A percentile compares a stretch with the other conserved stretches of the same genome.
Evolutionary conservation across 805 yeast species (phyloP).

Genomic region (Candida manassasensis): DNA sequence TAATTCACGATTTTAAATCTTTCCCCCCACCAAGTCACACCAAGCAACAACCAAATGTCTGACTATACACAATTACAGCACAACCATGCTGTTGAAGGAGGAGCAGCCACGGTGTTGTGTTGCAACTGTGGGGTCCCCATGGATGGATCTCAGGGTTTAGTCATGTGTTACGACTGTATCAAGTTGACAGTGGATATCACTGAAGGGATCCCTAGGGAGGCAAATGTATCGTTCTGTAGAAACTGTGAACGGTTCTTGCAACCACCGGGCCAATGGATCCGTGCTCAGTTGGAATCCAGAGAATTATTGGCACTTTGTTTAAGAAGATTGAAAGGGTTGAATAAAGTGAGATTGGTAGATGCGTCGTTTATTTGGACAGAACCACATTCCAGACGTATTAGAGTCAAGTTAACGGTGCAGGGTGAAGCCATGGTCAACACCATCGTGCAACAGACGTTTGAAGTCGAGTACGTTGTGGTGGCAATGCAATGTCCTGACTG

Average conservation of each 20-base stretch:
- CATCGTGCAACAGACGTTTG: conserved; percentile 89
- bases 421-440: conserved; percentile 94
- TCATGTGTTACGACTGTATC: conserved; percentile 97
- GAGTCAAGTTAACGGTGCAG: conserved; percentile 88
- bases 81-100: conserved; percentile 16
- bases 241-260: conserved; percentile 94
- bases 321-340: conserved; percentile 81
- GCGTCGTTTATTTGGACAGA: conserved; percentile 98
- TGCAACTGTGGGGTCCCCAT: conserved; percentile 98
- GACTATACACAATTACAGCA: conserved; percentile 43
- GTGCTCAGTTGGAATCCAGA: conserved; percentile 86
- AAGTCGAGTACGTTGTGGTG: conserved; percentile 86
- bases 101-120: conserved; percentile 84
- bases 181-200: conserved; percentile 91
- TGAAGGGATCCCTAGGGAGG: conserved; percentile 87
- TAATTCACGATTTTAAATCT: too few species aligned
- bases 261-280: conserved; percentile 92
- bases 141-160: conserved; percentile 90
- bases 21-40: too few species aligned
- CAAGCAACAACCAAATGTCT: too few species aligned
- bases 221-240: conserved; percentile 89
- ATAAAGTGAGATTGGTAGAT: conserved; percentile 80
- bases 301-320: conserved; percentile 88
- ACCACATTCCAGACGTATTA: conserved; percentile 94
- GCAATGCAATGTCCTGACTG: conserved; percentile 99